A percentile compares a stretch with the other conserved stretches of the same genome.
Conservation (phyloP, 768 basidiomycete species). For the Sarcodon aspratus region DNA sequence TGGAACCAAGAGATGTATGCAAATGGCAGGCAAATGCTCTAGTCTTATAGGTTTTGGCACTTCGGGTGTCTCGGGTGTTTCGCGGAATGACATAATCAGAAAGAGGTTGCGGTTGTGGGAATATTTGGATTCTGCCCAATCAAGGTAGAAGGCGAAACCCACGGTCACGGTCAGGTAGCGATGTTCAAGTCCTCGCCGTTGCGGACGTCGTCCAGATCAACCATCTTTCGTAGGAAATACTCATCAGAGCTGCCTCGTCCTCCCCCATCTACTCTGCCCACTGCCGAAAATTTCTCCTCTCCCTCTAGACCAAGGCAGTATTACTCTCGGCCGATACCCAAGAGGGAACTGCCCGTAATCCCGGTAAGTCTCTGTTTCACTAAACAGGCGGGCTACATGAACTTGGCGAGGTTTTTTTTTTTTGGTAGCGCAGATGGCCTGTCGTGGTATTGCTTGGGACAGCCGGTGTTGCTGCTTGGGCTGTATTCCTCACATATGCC, state of each 20-base stretch:
- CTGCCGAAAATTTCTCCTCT: constrained; percentile 27
- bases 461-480: constrained; percentile 54
- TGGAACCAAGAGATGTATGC: no score
- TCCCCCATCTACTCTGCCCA: neutral
- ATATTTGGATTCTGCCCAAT: no score
- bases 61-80: no score
- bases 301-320: constrained; percentile 33
- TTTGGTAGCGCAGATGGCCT: constrained; percentile 42
- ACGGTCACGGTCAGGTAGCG: neutral
- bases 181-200: neutral
- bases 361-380: constrained; percentile 16
- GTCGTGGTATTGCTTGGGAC: constrained; percentile 34
- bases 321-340: constrained; percentile 26
- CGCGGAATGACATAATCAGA: no score
- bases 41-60: no score
- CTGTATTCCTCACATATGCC: constrained; percentile 52
- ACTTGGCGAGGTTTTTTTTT: neutral
- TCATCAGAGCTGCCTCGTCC: neutral
- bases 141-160: no score
- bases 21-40: no score
- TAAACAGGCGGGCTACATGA: neutral
- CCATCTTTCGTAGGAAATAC: neutral
- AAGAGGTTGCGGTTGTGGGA: no score
- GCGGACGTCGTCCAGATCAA: neutral
- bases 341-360: constrained; percentile 30